Evolutionary conservation across 805 yeast genomes (phyloP).

Genomic region (Pichia gijzeniarum): DNA sequence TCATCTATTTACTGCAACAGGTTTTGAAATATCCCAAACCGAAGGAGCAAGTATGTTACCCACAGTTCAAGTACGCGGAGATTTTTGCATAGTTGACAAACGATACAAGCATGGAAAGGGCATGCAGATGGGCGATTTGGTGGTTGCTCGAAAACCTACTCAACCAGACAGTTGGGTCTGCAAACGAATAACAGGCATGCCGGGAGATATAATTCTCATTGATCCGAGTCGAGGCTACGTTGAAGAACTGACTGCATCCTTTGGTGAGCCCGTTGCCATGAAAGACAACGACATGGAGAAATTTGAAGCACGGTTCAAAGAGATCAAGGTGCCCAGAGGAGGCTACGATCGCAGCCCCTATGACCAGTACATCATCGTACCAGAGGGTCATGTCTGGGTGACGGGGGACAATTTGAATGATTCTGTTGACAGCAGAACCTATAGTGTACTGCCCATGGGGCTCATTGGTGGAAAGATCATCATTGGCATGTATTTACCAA

Average conservation of each 20-base stretch:
- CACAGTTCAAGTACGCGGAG: slow-evolving; percentile 66
- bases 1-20: slow-evolving; percentile 42
- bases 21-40: slow-evolving; percentile 44
- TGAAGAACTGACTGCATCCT: slow-evolving; percentile 21
- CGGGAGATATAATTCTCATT: slow-evolving; percentile 76
- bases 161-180: slow-evolving; percentile 83
- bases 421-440: slow-evolving; percentile 83
- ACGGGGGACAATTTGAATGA: slow-evolving; percentile 91
- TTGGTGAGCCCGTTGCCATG: neutral
- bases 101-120: slow-evolving; percentile 54
- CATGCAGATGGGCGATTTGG: slow-evolving; percentile 75
- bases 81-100: slow-evolving; percentile 74
- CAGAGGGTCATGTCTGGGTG: slow-evolving; percentile 95
- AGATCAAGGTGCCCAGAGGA: slow-evolving; percentile 15
- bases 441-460: slow-evolving; percentile 86
- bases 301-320: slow-evolving; percentile 6
- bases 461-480: slow-evolving; percentile 80
- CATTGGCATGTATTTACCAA: slow-evolving; percentile 54
- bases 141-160: slow-evolving; percentile 86
- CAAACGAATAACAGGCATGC: slow-evolving; percentile 92
- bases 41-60: slow-evolving; percentile 96
- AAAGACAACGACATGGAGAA: neutral
- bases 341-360: slow-evolving; percentile 16
- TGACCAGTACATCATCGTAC: slow-evolving; percentile 65
- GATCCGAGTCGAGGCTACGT: slow-evolving; percentile 68